These are phyloP conservation scores for Nicotiana noctiflora DNA, from an alignment of 257 asterid genomes.

Conservation along the genomic window DNA sequence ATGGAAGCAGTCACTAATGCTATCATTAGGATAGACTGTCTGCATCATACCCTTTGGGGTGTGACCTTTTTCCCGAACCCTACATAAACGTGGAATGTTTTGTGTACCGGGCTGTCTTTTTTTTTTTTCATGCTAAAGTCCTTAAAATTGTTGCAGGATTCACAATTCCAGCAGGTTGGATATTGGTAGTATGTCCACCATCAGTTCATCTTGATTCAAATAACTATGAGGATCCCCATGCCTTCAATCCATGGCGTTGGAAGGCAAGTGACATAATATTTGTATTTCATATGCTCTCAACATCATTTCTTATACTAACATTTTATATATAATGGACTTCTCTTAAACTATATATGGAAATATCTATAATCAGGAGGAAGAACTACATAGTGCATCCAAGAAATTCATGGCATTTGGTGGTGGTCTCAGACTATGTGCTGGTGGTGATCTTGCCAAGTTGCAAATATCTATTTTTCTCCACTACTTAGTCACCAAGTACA, in stretches of 20 bases:
- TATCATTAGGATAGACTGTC: no score
- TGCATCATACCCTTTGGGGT: no score
- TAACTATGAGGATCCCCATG: constrained; percentile 1
- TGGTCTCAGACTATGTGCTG: constrained; percentile 10
- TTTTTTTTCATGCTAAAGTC: no score
- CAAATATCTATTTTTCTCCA: constrained; percentile 12
- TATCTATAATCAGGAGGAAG: constrained; percentile 4
- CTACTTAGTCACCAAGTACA: constrained; percentile 2
- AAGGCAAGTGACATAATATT: not conserved
- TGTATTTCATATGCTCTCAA: not conserved
- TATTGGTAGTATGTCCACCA: constrained; percentile 8
- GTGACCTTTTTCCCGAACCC: no score
- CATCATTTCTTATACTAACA: not conserved
- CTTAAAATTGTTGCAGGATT: constrained; percentile 2
- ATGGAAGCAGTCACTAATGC: no score
- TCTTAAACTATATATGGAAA: not conserved
- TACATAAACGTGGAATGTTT: no score
- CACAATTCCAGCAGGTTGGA: constrained; percentile 18
- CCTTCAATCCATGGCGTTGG: constrained; percentile 11
- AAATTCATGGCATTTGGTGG: constrained; percentile 20
- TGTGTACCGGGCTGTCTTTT: no score
- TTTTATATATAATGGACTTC: not conserved
- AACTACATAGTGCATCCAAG: constrained; percentile 8
- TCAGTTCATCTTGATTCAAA: not conserved
- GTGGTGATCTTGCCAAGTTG: constrained; percentile 12